Evolutionary conservation across 129 eudicot species (phyloP).

Genomic region (Artemisia argyi): DNA sequence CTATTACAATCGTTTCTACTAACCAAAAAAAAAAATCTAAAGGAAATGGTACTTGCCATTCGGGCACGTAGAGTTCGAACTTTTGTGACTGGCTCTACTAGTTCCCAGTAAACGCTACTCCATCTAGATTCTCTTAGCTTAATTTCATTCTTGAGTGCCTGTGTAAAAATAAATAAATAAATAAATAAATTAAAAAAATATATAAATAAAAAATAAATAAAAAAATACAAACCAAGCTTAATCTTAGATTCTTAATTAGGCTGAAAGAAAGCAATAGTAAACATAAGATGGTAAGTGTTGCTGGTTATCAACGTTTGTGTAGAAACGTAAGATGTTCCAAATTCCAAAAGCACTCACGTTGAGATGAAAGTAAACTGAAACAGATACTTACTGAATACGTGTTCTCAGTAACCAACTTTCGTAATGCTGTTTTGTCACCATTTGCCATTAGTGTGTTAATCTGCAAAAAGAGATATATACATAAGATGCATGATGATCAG

Average conservation of each 20-base stretch:
- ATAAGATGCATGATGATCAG: too few relatives aligned
- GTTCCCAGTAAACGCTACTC: conserved; percentile 80
- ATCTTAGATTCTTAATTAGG: neutral
- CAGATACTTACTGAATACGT: conserved; percentile 82
- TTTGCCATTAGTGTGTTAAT: conserved; percentile 71
- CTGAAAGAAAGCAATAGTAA: conserved; percentile 3
- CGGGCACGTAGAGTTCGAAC: conserved; percentile 94
- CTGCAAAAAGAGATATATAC: conserved; percentile 37
- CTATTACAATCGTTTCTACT: neutral
- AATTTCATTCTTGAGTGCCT: conserved; percentile 92
- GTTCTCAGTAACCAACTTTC: conserved; percentile 83
- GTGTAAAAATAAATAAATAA: neutral
- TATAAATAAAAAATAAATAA: too few relatives aligned
- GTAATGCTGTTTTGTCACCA: conserved; percentile 75
- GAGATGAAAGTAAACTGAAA: conserved; percentile 22
- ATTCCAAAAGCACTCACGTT: conserved; percentile 11
- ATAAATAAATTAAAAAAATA: neutral
- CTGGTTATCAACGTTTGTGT: too few relatives aligned
- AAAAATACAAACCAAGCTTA: neutral
- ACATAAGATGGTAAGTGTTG: conserved; percentile 1
- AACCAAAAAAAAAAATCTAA: conserved; percentile 7
- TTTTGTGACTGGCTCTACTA: conserved; percentile 68
- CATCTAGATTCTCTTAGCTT: conserved; percentile 81
- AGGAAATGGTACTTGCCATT: conserved; percentile 61
- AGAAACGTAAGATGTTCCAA: neutral